phyloP scores from a whole-genome alignment of 345 rosid genomes.

The Brassica incana region DNA sequence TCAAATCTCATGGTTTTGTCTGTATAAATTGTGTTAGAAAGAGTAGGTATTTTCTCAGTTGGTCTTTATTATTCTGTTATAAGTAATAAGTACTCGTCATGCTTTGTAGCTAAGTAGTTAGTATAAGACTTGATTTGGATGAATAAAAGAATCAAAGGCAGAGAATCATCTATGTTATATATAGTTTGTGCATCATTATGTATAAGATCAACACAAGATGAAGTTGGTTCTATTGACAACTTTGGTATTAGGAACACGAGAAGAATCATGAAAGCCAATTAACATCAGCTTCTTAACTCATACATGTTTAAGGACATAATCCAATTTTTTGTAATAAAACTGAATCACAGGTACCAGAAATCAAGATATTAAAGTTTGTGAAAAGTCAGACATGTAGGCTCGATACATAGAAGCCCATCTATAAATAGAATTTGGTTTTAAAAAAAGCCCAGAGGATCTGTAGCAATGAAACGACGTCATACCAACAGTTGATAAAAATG shows the following conservation, averaged over 20 bases:
- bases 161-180: background rate
- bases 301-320: background rate
- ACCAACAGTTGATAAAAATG: too few species aligned
- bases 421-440: too few species aligned
- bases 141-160: conserved; percentile 15
- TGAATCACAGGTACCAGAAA: too few species aligned
- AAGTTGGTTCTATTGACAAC: background rate
- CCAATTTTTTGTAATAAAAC: background rate
- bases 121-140: conserved; percentile 29
- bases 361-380: too few species aligned
- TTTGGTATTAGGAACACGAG: background rate
- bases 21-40: conserved; percentile 30
- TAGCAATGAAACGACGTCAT: too few species aligned
- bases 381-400: too few species aligned
- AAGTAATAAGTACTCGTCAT: conserved; percentile 23
- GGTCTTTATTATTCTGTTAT: conserved; percentile 12
- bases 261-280: background rate
- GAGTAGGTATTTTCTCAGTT: background rate
- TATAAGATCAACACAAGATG: background rate
- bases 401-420: background rate
- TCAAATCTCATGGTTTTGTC: conserved; percentile 13
- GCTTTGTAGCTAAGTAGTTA: conserved; percentile 30
- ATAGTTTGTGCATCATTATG: background rate
- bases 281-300: background rate
- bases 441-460: too few species aligned